Evolutionary conservation across 2,329 filamentous ascomycete species (phyloP).

Genomic region (Rutstroemia sydowiana): DNA sequence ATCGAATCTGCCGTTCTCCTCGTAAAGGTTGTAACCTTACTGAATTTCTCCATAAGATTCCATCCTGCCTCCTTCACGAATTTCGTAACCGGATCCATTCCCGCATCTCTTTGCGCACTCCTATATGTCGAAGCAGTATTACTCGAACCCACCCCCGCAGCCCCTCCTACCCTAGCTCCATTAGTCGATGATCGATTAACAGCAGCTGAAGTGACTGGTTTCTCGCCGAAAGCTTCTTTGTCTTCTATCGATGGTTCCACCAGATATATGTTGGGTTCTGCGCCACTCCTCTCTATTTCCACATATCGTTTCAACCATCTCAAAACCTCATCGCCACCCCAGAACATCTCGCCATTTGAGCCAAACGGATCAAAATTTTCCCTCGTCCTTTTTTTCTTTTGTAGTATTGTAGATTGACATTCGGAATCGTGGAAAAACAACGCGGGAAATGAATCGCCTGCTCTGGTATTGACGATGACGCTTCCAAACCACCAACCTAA

Average conservation of each 20-base stretch:
- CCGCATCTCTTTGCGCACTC: constrained; percentile 46
- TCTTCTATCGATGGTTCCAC: constrained; percentile 84
- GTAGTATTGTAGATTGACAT: constrained; percentile 89
- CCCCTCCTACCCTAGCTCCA: constrained; percentile 30
- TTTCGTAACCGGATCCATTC: constrained; percentile 90
- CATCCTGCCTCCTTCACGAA: constrained; percentile 91
- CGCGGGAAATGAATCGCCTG: constrained; percentile 88
- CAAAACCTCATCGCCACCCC: constrained; percentile 93
- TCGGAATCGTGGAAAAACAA: constrained; percentile 97
- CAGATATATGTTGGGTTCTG: constrained; percentile 85
- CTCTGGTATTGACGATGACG: constrained; percentile 82
- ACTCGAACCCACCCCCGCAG: constrained; percentile 32
- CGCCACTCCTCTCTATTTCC: constrained; percentile 71
- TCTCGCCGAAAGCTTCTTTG: constrained; percentile 60
- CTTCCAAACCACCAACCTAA: constrained; percentile 98
- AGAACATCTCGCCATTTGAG: constrained; percentile 81
- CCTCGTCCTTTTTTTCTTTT: constrained; percentile 77
- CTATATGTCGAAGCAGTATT: constrained; percentile 19
- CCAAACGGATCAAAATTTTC: constrained; percentile 90
- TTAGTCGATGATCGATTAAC: constrained; percentile 30
- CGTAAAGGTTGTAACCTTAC: constrained; percentile 95
- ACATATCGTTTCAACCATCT: constrained; percentile 85
- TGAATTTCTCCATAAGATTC: constrained; percentile 95
- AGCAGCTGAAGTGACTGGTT: constrained; percentile 37
- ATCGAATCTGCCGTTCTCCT: constrained; percentile 85